phyloP scores from a whole-genome alignment of 2,329 filamentous ascomycete genomes.

The Fusarium chlamydosporum region DNA sequence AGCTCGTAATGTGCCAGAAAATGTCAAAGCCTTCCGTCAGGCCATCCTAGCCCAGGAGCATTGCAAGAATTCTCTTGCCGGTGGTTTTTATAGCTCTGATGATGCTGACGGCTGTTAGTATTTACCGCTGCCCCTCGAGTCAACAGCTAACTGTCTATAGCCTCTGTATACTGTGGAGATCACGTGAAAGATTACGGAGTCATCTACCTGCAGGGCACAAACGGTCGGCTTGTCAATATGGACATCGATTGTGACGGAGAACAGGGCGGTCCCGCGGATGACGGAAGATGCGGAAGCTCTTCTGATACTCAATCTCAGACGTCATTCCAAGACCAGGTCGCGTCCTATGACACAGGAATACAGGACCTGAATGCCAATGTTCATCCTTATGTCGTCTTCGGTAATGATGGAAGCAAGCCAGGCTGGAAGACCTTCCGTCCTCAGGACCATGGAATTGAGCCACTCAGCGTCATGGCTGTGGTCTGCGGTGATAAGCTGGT shows the following conservation, averaged over 20 bases:
- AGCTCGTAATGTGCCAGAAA: no score
- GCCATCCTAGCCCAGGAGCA: no score
- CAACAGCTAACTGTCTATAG: no score
- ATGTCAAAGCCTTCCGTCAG: no score
- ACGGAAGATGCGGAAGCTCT: constrained; percentile 52
- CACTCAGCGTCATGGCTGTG: constrained; percentile 68
- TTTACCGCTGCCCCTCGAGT: no score
- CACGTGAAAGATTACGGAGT: no score
- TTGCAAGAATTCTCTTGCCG: no score
- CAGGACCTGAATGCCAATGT: constrained; percentile 65
- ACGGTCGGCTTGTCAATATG: constrained; percentile 65
- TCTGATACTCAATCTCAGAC: constrained; percentile 52
- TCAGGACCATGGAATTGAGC: constrained; percentile 58
- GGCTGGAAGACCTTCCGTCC: constrained; percentile 60
- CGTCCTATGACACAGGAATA: constrained; percentile 52
- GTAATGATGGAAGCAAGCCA: constrained; percentile 58
- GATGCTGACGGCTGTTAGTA: no score
- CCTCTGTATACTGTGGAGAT: no score
- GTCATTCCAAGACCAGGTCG: constrained; percentile 59
- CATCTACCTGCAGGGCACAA: constrained; percentile 59
- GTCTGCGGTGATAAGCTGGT: constrained; percentile 66
- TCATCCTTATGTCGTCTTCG: constrained; percentile 69
- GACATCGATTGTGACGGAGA: constrained; percentile 72
- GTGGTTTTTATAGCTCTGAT: no score
- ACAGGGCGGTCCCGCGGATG: constrained; percentile 55